Evolutionary conservation across 805 yeast species (phyloP), one percentile per base, ranked within the genome.

Genomic region (Wickerhamomyces xylosicus): DNA sequence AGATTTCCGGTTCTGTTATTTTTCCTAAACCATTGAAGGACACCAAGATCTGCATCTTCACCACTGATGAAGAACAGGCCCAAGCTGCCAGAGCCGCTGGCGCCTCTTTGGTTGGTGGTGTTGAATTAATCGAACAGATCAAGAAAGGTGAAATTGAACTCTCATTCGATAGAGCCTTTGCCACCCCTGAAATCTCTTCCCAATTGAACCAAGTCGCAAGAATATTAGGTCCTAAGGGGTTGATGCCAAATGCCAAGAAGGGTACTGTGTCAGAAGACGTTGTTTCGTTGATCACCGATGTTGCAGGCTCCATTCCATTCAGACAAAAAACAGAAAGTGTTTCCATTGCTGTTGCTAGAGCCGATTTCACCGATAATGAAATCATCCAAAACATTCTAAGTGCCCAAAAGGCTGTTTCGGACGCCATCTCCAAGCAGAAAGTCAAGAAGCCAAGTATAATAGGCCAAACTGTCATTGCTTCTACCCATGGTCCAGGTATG

Each of bases 191-290:
- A 29, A 74, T 86, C 41, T 72, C 72, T 18, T 59, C 72, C n/a
- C 67, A 70, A 19, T 66, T 92, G 46, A 71, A 70, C 45, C 67
- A 73, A 41, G 64, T 85, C 18, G 95, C 92, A n/a, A 74, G 87
- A 53, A 64, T 72, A 10, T 69, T 92, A 49, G 97, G 97, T 42
- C 95, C 95, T 25, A 77, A 70, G 53, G 95, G 95, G 19, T 69
- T 92, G 49, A 80, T 89, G 84, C 97, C 98, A 35, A 71, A 73
- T 34, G 78, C 73, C 13, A 87, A 86, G 63, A 82, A 78, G 54
- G 95, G 95, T 15, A 87, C 96, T 1, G 92, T 90, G 8, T 64
- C 81, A 1, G 72, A 74, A n/a, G 76, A 86, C 50, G 62, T 86
- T 22, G 64, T 63, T 17, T 57, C 58, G 7, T 61, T 80, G 41